Base-by-base conservation (phyloP, 148 eudicot genomes). In the Dianthus caryophyllus region DNA sequence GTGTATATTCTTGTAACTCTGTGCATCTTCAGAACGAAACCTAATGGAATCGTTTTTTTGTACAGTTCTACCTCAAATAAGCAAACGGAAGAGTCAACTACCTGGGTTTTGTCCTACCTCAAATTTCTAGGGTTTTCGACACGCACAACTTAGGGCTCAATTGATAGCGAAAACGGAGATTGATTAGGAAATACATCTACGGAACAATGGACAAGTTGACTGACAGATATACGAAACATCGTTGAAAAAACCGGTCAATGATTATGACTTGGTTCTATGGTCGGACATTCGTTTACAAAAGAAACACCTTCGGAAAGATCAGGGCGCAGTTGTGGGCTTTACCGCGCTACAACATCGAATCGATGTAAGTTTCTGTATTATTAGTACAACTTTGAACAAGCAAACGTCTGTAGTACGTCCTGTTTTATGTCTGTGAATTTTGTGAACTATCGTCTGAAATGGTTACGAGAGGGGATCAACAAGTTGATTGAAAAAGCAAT, bases 301-400 rank as follows among this genome's bases (percentile, higher is more conserved):
- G 87, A 69, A 87, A 87, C 56, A 71, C 76, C 52, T 81, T 84
- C 54, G 62, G 70, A 1, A 71, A 81, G 25, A 78, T 87, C 61
- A 84, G 78, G 47, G 47, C 83, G 56, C 93, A 87, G 44, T 77
- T 83, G 9, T 87, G 89, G 93, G 85, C 78, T 1, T 56, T 87
- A 44, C 93, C 93, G 11, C 84, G 81, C 26, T 85, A 77, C 31
- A 73, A 16, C 51, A 55, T 84, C 9, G n/a, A n/a, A n/a, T n/a
- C n/a, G 88, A 88, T 56, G 95, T 88, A 84, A 53, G 73, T 46
- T 16, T 38, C 27, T 31, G 26, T 48, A 47, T 65, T 22, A 9
- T 48, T 26, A 36, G 43, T 36, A 10, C 47, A 44, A 44, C 20
- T 47, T 64, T 61, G 25, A 36, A 3, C 25, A 46, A 33, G 31